Base-by-base conservation (phyloP, 805 yeast genomes). In the Metschnikowia aberdeeniae region DNA sequence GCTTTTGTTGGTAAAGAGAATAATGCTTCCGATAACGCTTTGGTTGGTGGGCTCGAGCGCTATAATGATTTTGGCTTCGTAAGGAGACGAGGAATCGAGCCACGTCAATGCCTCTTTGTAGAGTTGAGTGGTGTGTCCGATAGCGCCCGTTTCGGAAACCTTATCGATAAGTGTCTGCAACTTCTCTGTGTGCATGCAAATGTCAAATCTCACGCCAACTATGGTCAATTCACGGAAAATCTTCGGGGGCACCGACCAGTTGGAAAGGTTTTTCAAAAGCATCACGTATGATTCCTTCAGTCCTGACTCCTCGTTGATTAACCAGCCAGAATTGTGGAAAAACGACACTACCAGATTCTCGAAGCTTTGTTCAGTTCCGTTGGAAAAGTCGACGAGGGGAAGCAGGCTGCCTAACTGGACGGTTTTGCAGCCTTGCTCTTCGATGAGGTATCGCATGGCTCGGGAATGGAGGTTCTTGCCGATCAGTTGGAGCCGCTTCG, bases 191-290 rank as follows among this genome's bases (percentile, higher is more conserved):
- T 74, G 68, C 47, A 62, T 66, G 53, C 81, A 74, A n/a, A 79
- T 67, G 53, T 78, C 82, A 59, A 80, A 79, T 49, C 78, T 62
- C 11, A 80, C 75, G 3, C 83, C 82, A 33, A 78, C 77, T 45
- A 78, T 75, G 65, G 75, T 77, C 50, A 80, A 66, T 49, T 77
- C 81, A 41, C 75, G 62, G 34, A 78, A 76, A 6, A 80, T 70
- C 51, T 77, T 77, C 46, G 75, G 70, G 2, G 82, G 76, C 5
- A 80, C 80, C 48, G 60, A 67, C 84, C 84, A 80, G 27, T 62
- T 58, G 4, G 60, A 58, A 24, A 78, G 54, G 41, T 73, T 57
- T 13, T 70, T 57, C 42, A 80, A 56, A 12, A 68, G 53, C 73
- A 80, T 64, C 4, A 75, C 58, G 44, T 66, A 61, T 32, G 51